These are phyloP conservation scores for Leccinum fuscescens DNA, from an alignment of 1,284 basidiomycete species.

Conservation along the genomic window DNA sequence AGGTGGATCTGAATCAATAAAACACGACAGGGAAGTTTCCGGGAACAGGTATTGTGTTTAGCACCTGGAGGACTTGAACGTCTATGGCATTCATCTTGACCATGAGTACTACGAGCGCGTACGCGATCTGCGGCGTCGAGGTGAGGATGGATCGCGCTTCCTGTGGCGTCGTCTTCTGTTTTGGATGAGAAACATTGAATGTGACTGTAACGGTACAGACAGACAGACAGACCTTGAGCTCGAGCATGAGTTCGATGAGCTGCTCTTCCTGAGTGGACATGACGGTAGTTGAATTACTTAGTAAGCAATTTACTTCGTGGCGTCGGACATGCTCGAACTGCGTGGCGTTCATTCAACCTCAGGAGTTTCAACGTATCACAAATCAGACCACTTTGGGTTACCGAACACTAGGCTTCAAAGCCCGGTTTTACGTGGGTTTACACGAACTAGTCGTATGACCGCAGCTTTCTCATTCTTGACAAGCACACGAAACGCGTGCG, in stretches of 20 bases:
- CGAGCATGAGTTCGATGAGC: conserved; percentile 62
- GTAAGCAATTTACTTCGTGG: background rate
- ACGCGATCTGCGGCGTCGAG: conserved; percentile 69
- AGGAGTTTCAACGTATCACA: background rate
- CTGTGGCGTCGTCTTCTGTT: conserved; percentile 69
- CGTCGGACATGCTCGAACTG: background rate
- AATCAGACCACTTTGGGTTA: background rate
- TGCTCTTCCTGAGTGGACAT: conserved; percentile 51
- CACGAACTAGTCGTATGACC: background rate
- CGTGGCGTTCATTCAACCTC: background rate
- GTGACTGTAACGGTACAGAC: background rate
- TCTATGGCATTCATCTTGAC: conserved; percentile 71
- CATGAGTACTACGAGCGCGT: conserved; percentile 72
- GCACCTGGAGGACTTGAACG: conserved; percentile 68
- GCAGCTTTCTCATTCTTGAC: background rate
- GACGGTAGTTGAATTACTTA: background rate
- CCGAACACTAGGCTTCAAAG: background rate
- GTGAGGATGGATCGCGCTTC: conserved; percentile 67
- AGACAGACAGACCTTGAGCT: conserved; percentile 51
- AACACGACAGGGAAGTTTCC: background rate
- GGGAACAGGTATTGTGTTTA: background rate
- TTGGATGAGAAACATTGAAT: background rate
- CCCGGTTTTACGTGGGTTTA: background rate
- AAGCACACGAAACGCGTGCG: background rate
- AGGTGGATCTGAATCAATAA: conserved; percentile 2